Conservation (phyloP, 2,329 filamentous ascomycete species). For the Paecilomyces sp. region DNA sequence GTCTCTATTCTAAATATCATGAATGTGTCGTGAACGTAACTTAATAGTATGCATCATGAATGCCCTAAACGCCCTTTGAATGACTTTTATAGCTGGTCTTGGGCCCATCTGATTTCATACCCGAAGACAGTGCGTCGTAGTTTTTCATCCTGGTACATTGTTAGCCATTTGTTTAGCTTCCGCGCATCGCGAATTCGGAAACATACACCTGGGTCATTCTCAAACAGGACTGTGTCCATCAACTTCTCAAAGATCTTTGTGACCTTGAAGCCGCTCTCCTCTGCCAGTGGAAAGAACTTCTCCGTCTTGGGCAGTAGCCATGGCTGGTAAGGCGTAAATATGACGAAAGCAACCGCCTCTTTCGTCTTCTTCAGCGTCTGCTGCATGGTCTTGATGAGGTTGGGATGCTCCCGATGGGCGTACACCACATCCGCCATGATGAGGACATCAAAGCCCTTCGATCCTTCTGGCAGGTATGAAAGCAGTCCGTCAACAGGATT, state of each 20-base stretch:
- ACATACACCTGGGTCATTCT: slow-evolving; percentile 69
- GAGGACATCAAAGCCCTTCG: slow-evolving; percentile 62
- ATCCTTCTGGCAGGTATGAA: slow-evolving; percentile 43
- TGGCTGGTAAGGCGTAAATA: slow-evolving; percentile 90
- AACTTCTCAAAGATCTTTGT: slow-evolving; percentile 73
- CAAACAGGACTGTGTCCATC: slow-evolving; percentile 83
- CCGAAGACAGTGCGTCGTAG: slow-evolving; percentile 77
- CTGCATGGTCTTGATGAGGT: slow-evolving; percentile 65
- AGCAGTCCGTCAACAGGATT: slow-evolving; percentile 54
- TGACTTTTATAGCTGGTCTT: slow-evolving; percentile 18
- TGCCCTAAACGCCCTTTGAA: background rate
- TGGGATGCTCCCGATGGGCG: slow-evolving; percentile 78
- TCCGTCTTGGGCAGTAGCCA: slow-evolving; percentile 83
- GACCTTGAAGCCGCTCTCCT: slow-evolving; percentile 64
- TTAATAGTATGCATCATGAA: background rate
- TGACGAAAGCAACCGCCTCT: slow-evolving; percentile 66
- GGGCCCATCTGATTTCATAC: slow-evolving; percentile 62
- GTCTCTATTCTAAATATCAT: background rate
- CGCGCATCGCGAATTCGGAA: background rate
- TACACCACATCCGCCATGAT: slow-evolving; percentile 87
- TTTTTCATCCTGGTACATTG: slow-evolving; percentile 55
- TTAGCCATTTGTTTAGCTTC: slow-evolving; percentile 2
- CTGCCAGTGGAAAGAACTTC: slow-evolving; percentile 73
- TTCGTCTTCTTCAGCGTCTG: slow-evolving; percentile 53
- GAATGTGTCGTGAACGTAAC: background rate